Base-by-base conservation (phyloP, 768 basidiomycete genomes). In the Panaeolus cyanescens region DNA sequence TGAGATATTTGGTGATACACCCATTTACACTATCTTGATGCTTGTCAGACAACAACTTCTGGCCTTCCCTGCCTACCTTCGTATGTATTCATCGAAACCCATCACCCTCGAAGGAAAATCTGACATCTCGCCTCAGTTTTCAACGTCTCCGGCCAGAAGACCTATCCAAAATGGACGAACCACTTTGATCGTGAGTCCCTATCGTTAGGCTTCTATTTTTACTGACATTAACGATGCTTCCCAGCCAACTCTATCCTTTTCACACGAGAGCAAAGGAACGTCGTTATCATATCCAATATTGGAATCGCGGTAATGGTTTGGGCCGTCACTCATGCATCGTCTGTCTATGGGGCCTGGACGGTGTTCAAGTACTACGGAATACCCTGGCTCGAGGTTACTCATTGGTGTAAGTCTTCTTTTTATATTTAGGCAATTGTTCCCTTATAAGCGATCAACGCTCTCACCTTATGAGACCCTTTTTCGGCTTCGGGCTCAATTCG, bases 111-210 rank as follows among this genome's bases (percentile, higher is more conserved):
- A 28, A 4, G 32, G 13, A 7, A n/a, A 17, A 39, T 12, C 15
- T n/a, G 17, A 9, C 12, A 15, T 40, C 12, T 13, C 39, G 10
- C 3, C 12, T 22, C 20, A 85, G 83, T 86, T 17, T 83, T 78
- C 71, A 86, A 88, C 66, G 85, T 87, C 8, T 87, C 86, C 19
- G 85, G 85, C 2, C 86, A 85, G 64, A 84, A 84, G 66, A 70
- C 67, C 20, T 86, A 87, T 67, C 84, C 85, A 1, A 80, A 82
- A 63, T 81, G 83, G 79, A 86, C 86, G 15, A 88, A 87, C 64
- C 87, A 89, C 64, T 88, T 87, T 64, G 75, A 85, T 70, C 85
- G 85, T 86, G 58, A 71, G 84, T 75, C 7, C 55, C 10, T 60
- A 45, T 36, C 57, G 19, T n/a, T 30, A 54, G n/a, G 36, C 13